These are phyloP conservation scores for Ettlia oleoabundans DNA, from an alignment of 139 green algal species.

Conservation along the genomic window DNA sequence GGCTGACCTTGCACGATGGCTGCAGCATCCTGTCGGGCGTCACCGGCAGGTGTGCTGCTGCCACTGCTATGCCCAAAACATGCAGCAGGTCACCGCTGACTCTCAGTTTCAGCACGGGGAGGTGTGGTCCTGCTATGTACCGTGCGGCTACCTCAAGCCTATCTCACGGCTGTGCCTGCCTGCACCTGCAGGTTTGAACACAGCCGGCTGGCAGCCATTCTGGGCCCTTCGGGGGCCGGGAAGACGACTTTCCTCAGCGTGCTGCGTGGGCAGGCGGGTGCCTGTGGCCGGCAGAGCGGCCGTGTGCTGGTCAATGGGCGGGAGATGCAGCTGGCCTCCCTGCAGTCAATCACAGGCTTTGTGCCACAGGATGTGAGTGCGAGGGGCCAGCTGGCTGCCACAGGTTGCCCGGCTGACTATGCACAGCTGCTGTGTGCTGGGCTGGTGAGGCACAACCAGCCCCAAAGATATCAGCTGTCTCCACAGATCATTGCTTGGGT, in stretches of 20 bases:
- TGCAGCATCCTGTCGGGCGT: conserved; percentile 41
- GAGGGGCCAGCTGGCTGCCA: neutral
- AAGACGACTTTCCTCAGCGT: conserved; percentile 63
- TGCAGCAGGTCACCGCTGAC: too few species aligned
- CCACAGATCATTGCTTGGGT: too few species aligned
- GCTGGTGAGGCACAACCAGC: too few species aligned
- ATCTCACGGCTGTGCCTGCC: neutral
- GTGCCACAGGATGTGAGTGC: conserved; percentile 60
- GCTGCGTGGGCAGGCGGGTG: conserved; percentile 46
- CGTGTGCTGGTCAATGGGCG: conserved; percentile 53
- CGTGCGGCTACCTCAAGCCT: neutral
- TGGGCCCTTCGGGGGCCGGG: conserved; percentile 57
- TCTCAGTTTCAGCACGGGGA: too few species aligned
- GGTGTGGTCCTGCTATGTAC: neutral
- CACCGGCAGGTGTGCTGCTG: conserved; percentile 20
- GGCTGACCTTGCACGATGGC: conserved; percentile 47
- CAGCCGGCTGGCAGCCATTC: conserved; percentile 49
- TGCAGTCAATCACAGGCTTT: conserved; percentile 56
- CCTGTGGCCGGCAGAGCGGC: conserved; percentile 32
- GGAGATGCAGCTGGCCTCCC: conserved; percentile 37
- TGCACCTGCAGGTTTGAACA: conserved; percentile 44
- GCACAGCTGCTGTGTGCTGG: too few species aligned
- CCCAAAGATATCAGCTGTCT: too few species aligned
- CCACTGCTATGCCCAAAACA: too few species aligned
- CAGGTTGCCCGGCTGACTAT: too few species aligned